Evolutionary conservation across 192 early-diverging fungal genomes (phyloP), one percentile per base, ranked within the genome.

Genomic region (Linnemannia schmuckeri): DNA sequence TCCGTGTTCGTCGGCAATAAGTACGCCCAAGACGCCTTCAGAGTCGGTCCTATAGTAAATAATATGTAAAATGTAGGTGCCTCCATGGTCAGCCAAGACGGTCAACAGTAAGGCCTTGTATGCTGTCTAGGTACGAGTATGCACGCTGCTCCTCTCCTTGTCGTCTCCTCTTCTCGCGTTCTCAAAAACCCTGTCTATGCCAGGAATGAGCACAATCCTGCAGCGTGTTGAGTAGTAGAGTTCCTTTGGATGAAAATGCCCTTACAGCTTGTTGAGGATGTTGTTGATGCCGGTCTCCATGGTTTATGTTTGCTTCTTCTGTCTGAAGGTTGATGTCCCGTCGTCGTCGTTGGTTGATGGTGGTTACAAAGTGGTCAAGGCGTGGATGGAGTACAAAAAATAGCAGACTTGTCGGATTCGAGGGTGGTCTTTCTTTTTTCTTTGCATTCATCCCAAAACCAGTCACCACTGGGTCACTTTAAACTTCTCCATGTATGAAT

Each of bases 1-100:
- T 17, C 89, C 89, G 54, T 89, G 81, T 63, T 85, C 82, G 61
- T 89, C 89, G 13, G 89, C 89, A 47, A 89, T 82, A 44, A 89
- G 63, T 52, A 88, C 89, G 37, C 89, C 89, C 44, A 85, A 46
- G 40, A 89, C 89, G 6, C 82, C 85, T 76, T 88, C 85, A 30
- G 89, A 74, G 35, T 85, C 83, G 18, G 87, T 78, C 6, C 87
- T 88, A 81, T 20, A n/a, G 46, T 8, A 49, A 52, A 9, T 8
- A 73, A 73, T 42, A 35, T 27, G 13, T 46, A 17, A 40, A 41
- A 55, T 55, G 38, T 18, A 27, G 15, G 9, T 24, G 4, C 30
- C 9, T 46, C 22, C 42, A 30, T 24, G 24, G 44, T 66, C 30
- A 66, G 30, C 30, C 7, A 18, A 20, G 18, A 22, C 33, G 10